Base-by-base conservation (phyloP, 1,284 basidiomycete genomes). In the Erythrobasidium hasegawianum region DNA sequence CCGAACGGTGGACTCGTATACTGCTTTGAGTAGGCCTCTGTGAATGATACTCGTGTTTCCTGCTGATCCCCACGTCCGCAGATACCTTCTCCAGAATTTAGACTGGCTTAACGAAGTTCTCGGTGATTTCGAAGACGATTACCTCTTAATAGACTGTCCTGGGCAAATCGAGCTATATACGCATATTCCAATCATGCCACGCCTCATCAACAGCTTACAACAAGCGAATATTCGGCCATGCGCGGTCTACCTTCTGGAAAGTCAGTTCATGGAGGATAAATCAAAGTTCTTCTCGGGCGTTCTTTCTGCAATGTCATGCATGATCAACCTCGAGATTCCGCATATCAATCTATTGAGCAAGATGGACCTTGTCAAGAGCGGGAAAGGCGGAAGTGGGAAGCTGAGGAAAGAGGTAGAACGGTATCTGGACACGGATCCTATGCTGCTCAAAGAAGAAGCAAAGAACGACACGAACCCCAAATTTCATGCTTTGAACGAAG, bases 271-370 rank as follows among this genome's bases (percentile, higher is more conserved):
- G 89, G 93, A 97, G 79, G 96, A 98, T 80, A 88, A 89, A 74
- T 89, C 93, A 76, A 99, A 99, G 76, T 99, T 94, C 79, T 99
- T 99, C 74, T 92, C 93, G 65, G 96, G 96, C n/a, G 94, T 97
- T 0, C 82, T 98, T 65, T 90, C 89, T 59, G 96, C 96, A 22
- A 97, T 98, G 93, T 94, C 90, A 53, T 92, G 94, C 52, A 99
- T 99, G 96, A 89, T 98, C 60, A 93, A 94, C 72, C 83, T 99
- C 27, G 95, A 97, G 75, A 86, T 97, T 45, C 90, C 93, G 0
- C 96, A 93, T 87, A 86, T 99, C 70, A 98, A 98, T 72, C 80
- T 98, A 76, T 91, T 99, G 87, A 95, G 90, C 62, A 99, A 99
- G 79, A 98, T 99, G 95, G 96, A 99, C 78, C 83, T 99, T 27